Percentiles rank a stretch among this genome's conserved stretches.
These are phyloP conservation scores for Perilla frutescens DNA, from an alignment of 257 asterid species.

Conservation along the genomic window DNA sequence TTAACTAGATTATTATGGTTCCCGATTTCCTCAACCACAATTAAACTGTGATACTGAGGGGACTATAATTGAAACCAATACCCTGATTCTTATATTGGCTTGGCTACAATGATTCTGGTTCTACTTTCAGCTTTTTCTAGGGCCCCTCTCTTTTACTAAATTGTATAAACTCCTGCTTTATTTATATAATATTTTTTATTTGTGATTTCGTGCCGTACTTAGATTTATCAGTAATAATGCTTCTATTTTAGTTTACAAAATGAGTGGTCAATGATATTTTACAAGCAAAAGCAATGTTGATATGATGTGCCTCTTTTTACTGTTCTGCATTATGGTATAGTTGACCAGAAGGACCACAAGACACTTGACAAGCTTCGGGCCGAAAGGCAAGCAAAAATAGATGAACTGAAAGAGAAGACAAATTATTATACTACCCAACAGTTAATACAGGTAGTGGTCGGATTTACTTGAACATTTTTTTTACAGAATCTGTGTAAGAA, in stretches of 20 bases:
- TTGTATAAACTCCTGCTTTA: constrained; percentile 5
- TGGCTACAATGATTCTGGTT: background rate
- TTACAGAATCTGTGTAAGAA: background rate
- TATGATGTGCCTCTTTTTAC: constrained; percentile 20
- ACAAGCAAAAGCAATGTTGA: constrained; percentile 1
- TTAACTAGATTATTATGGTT: background rate
- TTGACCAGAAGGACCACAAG: constrained; percentile 76
- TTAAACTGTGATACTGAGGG: background rate
- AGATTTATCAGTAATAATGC: background rate
- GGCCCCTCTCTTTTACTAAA: background rate
- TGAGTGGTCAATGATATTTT: background rate
- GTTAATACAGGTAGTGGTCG: constrained; percentile 74
- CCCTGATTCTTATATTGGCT: background rate
- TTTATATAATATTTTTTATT: background rate
- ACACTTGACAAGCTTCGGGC: constrained; percentile 77
- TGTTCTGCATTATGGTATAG: constrained; percentile 41
- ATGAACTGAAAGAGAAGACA: constrained; percentile 92
- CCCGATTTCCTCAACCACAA: background rate
- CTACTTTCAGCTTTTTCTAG: background rate
- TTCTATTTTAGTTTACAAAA: background rate
- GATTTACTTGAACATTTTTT: background rate
- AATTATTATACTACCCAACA: constrained; percentile 87
- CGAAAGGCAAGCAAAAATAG: constrained; percentile 85
- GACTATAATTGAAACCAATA: background rate
- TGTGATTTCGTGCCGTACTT: background rate